Base-by-base conservation (phyloP, 495 filamentous ascomycete species). In the Aspergillus conjunctus region DNA sequence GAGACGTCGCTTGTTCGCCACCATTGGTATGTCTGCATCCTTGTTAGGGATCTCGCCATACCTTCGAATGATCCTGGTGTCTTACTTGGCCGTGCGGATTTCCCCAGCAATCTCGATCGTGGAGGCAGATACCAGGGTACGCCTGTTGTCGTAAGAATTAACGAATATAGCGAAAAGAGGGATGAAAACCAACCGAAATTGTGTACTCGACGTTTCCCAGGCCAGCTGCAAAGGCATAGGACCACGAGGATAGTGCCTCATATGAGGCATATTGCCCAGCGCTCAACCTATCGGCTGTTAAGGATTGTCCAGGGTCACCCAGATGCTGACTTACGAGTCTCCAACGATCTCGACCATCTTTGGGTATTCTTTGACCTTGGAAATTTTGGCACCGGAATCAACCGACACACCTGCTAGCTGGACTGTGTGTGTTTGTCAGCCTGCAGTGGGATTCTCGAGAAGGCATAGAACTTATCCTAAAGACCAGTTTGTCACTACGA, bases 331-430 rank as follows among this genome's bases (percentile, higher is more conserved):
- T 56, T 52, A 78, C 67, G 79, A 81, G 61, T 88, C 88, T 1
- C 87, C 87, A 59, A 90, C 88, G 46, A 89, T 77, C 62, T 91
- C 87, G 34, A 91, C 82, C 2, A 77, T 83, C 51, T 81, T 81
- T 11, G 61, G 56, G 58, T 78, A 80, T 43, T 79, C 74, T 0
- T 80, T 77, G 17, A 85, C 64, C 59, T 82, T 81, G 68, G 81
- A 64, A 1, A 89, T 68, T 31, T 73, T 71, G n/a, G 79, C 77
- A 2, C 74, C 77, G 2, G 69, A 58, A 4, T 73, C 78, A 1
- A 86, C 76, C 45, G 87, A 83, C 0, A 88, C 80, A 34, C 71
- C 70, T n/a, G 73, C 68, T 50, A 89, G 79, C 66, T 89, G 86
- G 7, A 88, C 78, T 46, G 73, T 76, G 37, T 45, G 17, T 15